Conservation (phyloP, 352 stramenopile species). For the Aphanomyces invadans region DNA sequence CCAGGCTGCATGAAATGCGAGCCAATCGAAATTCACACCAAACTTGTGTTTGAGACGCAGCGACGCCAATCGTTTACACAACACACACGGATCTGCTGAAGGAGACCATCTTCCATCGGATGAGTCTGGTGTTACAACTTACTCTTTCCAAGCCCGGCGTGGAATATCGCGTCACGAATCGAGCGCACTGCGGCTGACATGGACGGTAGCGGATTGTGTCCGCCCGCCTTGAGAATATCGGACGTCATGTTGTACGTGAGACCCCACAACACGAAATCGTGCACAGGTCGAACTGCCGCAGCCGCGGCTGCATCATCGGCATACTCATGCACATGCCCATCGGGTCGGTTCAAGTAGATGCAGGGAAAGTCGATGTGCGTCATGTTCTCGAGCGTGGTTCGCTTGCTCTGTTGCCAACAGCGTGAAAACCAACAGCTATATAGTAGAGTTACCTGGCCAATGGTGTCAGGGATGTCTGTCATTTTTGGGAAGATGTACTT, state of each 20-base stretch:
- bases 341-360: constrained; percentile 68
- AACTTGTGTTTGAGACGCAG: too few species aligned
- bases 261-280: constrained; percentile 82
- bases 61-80: too few species aligned
- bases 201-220: not conserved
- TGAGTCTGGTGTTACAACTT: not conserved
- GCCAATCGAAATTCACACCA: too few species aligned
- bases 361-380: constrained; percentile 55
- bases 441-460: not conserved
- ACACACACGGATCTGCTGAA: too few species aligned
- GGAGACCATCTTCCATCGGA: too few species aligned
- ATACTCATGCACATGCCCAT: constrained; percentile 29
- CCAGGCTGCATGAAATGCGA: too few species aligned
- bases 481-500: constrained; percentile 49
- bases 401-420: not conserved
- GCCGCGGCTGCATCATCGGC: constrained; percentile 33
- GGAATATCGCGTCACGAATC: not conserved
- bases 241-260: constrained; percentile 66
- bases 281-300: constrained; percentile 37
- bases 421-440: not conserved
- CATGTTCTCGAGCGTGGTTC: constrained; percentile 28
- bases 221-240: constrained; percentile 39
- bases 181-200: constrained; percentile 1
- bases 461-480: constrained; percentile 31
- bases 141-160: not conserved